Conservation (phyloP, 352 stramenopile genomes). For the Phytophthora agathidicida region DNA sequence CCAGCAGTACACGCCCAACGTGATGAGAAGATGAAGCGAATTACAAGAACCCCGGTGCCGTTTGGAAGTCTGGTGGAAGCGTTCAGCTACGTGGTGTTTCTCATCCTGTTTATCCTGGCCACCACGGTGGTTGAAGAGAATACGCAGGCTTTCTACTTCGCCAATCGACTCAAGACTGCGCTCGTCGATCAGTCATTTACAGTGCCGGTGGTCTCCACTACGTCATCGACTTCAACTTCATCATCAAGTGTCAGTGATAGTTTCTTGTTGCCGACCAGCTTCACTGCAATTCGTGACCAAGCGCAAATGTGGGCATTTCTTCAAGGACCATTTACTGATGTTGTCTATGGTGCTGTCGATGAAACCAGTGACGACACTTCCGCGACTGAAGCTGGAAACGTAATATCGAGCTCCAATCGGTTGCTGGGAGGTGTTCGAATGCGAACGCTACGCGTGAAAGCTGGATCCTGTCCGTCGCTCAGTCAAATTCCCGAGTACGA, state of each 20-base stretch:
- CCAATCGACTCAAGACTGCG: slow-evolving; percentile 54
- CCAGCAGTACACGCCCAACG: slow-evolving; percentile 17
- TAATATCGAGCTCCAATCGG: slow-evolving; percentile 57
- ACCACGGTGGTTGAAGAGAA: slow-evolving; percentile 54
- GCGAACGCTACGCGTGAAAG: slow-evolving; percentile 59
- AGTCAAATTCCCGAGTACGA: slow-evolving; percentile 66
- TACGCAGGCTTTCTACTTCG: slow-evolving; percentile 68
- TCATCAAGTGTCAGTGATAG: slow-evolving; percentile 2
- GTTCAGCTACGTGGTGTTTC: slow-evolving; percentile 53
- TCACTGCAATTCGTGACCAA: slow-evolving; percentile 61
- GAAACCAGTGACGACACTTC: slow-evolving; percentile 16
- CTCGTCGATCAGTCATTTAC: slow-evolving; percentile 59
- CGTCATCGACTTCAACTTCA: slow-evolving; percentile 20
- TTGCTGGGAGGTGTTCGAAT: slow-evolving; percentile 61
- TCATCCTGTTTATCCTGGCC: slow-evolving; percentile 62
- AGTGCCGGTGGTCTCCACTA: slow-evolving; percentile 14
- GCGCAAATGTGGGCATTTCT: slow-evolving; percentile 70
- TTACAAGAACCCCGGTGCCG: slow-evolving; percentile 40
- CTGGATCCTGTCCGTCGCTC: slow-evolving; percentile 54
- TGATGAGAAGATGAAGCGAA: slow-evolving; percentile 51
- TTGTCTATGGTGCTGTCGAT: slow-evolving; percentile 44
- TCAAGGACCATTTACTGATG: slow-evolving; percentile 60
- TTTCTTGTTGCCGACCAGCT: slow-evolving; percentile 40
- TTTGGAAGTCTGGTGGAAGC: slow-evolving; percentile 63
- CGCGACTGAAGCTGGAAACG: slow-evolving; percentile 17